Conservation (phyloP, 2,329 filamentous ascomycete species). For the Paramyrothecium roridum region DNA sequence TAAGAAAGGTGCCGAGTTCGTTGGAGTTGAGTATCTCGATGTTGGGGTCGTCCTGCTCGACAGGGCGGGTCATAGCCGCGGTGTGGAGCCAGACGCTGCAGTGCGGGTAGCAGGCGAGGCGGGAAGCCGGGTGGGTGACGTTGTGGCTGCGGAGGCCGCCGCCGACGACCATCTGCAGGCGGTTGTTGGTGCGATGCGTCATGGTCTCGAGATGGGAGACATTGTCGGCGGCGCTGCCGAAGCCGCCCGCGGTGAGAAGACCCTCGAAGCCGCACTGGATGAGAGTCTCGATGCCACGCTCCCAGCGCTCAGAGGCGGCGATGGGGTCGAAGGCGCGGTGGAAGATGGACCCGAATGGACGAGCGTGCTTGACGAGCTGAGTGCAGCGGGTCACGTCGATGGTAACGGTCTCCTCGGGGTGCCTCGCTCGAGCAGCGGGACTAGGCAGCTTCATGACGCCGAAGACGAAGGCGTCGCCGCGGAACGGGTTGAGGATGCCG, state of each 20-base stretch:
- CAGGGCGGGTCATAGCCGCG: conserved; percentile 23
- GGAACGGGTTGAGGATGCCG: conserved; percentile 30
- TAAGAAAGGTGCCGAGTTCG: conserved; percentile 16
- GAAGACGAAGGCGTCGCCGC: conserved; percentile 57
- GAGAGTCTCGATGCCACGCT: conserved; percentile 28
- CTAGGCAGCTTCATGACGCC: conserved; percentile 34
- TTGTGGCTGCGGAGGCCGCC: conserved; percentile 47
- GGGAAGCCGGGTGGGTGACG: conserved; percentile 21
- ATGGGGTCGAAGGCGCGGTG: conserved; percentile 55
- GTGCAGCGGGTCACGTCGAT: conserved; percentile 39
- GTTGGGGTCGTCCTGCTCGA: conserved; percentile 5
- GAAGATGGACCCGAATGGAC: conserved; percentile 45
- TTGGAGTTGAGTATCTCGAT: conserved; percentile 19
- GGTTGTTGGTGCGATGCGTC: conserved; percentile 17
- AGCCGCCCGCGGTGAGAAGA: conserved; percentile 52
- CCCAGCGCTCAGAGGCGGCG: conserved; percentile 18
- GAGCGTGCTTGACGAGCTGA: conserved; percentile 36
- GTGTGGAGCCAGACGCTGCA: conserved; percentile 43
- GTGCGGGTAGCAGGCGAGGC: conserved; percentile 17
- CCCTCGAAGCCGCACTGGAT: conserved; percentile 43
- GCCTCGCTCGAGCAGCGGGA: not conserved
- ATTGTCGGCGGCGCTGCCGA: conserved; percentile 37
- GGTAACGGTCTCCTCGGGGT: conserved; percentile 7
- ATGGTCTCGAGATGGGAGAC: conserved; percentile 31
- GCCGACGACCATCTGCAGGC: conserved; percentile 48